Evolutionary conservation across 306 rosid genomes (phyloP).

Genomic region (Castanopsis chinensis): DNA sequence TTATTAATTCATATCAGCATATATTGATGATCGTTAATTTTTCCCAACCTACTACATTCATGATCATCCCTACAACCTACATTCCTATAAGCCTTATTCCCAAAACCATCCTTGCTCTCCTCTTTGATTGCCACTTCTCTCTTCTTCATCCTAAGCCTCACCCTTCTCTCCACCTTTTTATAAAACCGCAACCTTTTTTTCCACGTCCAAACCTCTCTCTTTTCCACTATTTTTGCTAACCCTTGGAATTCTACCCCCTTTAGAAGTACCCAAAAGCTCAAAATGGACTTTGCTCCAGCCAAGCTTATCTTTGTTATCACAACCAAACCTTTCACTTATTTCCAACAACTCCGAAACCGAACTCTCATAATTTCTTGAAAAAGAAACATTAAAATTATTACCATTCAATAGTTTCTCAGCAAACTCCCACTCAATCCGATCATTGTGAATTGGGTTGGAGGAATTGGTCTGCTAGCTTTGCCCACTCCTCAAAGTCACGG

Average conservation of each 20-base stretch:
- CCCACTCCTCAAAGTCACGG: slow-evolving; percentile 50
- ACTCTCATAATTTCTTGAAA: not conserved
- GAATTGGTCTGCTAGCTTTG: slow-evolving; percentile 60
- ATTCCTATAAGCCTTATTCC: not conserved
- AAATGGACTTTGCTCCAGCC: slow-evolving; percentile 56
- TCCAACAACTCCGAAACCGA: slow-evolving; percentile 38
- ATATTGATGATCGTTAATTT: too few relatives aligned
- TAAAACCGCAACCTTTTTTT: not conserved
- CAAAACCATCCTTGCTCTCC: not conserved
- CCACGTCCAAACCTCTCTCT: not conserved
- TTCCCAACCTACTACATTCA: too few relatives aligned
- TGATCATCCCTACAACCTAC: not conserved
- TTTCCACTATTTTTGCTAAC: not conserved
- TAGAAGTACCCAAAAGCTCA: slow-evolving; percentile 65
- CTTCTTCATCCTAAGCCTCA: slow-evolving; percentile 23
- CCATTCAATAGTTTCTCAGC: slow-evolving; percentile 40
- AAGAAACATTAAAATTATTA: not conserved
- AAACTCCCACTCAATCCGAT: slow-evolving; percentile 65
- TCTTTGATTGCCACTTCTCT: not conserved
- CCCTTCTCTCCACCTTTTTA: slow-evolving; percentile 26
- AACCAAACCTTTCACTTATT: slow-evolving; percentile 56
- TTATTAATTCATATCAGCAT: too few relatives aligned
- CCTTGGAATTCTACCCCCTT: slow-evolving; percentile 58
- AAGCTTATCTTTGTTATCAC: slow-evolving; percentile 53
- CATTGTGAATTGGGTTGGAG: slow-evolving; percentile 54